A percentile compares a stretch with the other conserved stretches of the same genome.
phyloP scores from a whole-genome alignment of 345 rosid species.

The Acer yangbiense region DNA sequence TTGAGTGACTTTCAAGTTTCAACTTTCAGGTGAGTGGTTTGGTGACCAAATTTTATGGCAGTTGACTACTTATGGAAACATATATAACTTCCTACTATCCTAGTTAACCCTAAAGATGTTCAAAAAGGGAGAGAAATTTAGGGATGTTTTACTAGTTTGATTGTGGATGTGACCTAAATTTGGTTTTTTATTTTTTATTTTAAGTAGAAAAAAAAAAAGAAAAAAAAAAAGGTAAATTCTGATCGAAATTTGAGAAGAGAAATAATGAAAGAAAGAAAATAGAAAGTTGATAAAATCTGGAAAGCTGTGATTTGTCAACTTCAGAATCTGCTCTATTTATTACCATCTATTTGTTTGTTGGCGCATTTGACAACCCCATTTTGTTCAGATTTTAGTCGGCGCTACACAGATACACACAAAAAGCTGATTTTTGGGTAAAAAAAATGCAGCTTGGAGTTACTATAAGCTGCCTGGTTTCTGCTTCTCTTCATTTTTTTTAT shows the following conservation, averaged over 20 bases:
- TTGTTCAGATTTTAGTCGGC: conserved; percentile 5
- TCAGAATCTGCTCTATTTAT: neutral
- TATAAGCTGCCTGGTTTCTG: too few relatives aligned
- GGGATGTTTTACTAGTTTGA: too few relatives aligned
- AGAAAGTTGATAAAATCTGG: neutral
- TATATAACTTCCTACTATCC: neutral
- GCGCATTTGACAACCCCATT: neutral
- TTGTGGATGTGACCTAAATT: neutral
- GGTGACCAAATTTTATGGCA: neutral
- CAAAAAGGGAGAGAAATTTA: neutral
- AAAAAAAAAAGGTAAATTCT: neutral
- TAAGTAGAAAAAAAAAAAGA: neutral
- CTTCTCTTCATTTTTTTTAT: too few relatives aligned
- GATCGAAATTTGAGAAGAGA: too few relatives aligned
- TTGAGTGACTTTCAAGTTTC: neutral
- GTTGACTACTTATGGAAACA: neutral
- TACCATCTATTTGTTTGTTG: too few relatives aligned
- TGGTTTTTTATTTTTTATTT: too few relatives aligned
- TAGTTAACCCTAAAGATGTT: neutral
- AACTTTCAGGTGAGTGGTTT: neutral
- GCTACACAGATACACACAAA: neutral
- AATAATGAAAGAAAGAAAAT: neutral
- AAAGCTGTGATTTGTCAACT: neutral
- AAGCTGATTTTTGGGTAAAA: too few relatives aligned
- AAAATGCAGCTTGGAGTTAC: too few relatives aligned